Evolutionary conservation across 2,329 filamentous ascomycete species (phyloP), one percentile per base, ranked within the genome.

Genomic region (Colletotrichum horii): DNA sequence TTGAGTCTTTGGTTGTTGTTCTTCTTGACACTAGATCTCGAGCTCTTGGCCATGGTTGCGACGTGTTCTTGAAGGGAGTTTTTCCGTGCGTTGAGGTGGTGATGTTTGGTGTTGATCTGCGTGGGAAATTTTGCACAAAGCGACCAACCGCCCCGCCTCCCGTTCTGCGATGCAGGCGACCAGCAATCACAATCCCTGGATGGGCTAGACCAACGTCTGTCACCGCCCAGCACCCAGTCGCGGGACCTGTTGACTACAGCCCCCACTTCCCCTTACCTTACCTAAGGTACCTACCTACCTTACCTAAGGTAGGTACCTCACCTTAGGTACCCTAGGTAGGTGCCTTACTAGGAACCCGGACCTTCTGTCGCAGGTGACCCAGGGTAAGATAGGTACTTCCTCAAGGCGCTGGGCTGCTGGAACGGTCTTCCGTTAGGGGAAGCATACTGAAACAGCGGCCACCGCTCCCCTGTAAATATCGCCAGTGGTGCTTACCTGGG

Each of bases 1-100:
- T 96, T 96, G 78, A 98, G 90, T 80, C 91, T 93, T 79, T 91
- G 90, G 87, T 96, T 95, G 88, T 98, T 98, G 81, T 90, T 89
- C 88, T 98, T 98, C 81, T 89, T 92, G 79, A 91, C 89, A 83
- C 94, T 97, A 78, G 96, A 91, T 83, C 96, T 91, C 76, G 94
- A 89, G 83, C 95, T 94, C 84, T 98, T 98, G 28, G 96, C 96
- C 96, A 98, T 98, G 80, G 71, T 90, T 83, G 71, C 66, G 36
- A 22, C 64, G 58, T 48, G 48, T 30, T 32, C 16, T 38, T 19
- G 16, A 12, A 32, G 8, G 14, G 16, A 61, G 30, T 16, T 24
- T 7, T 32, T 52, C 43, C 22, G 43, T 6, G 43, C 43, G 43
- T 22, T 22, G 43, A 52, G 43, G 71, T 48, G 66, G 70, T 38